Base-by-base conservation (phyloP, 257 asterid species). In the Primulina huaijiensis region DNA sequence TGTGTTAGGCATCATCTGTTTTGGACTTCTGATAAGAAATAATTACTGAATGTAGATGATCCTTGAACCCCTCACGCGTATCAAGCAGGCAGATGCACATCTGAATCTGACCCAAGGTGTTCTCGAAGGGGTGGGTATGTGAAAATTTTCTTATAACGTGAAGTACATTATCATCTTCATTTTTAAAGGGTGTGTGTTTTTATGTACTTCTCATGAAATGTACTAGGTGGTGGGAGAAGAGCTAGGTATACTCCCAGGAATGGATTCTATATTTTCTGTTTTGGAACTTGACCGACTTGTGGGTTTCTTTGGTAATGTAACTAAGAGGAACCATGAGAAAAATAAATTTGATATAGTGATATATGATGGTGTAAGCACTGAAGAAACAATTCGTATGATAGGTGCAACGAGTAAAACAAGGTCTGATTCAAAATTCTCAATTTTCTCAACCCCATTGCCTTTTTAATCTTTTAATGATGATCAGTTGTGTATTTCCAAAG, bases 91-190 rank as follows among this genome's bases (percentile, higher is more conserved):
- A 30, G 99, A 93, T 83, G 87, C 87, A 5, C 92, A 82, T 60
- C 87, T 93, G 63, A 89, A 90, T 80, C 69, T 93, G 87, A 90
- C 99, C 30, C 99, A 93, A 81, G 99, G 96, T 79, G 88, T 92
- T 83, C 92, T 93, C 67, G 96, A 89, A 87, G 96, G 92, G 96
- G 99, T 93, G 81, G 96, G 95, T 87, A 83, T 74, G 92, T 87
- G 67, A 74, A 76, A 35, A 20, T 46, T 6, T 43, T 69, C 59
- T 14, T 52, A 19, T 62, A 31, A 9, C 64, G 17, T 58, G 25
- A 46, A 6, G n/a, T 63, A 38, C 40, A 57, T 65, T 31, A 27
- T 76, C 59, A 31, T 64, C 66, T 8, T 40, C 37, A 20, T 30
- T 29, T 46, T n/a, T 35, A n/a, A 6, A 55, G 52, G 57, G 21